A percentile compares a stretch with the other conserved stretches of the same genome.
Evolutionary conservation across 495 filamentous ascomycete genomes (phyloP).

Genomic region (Astrothelium macrocarpum): DNA sequence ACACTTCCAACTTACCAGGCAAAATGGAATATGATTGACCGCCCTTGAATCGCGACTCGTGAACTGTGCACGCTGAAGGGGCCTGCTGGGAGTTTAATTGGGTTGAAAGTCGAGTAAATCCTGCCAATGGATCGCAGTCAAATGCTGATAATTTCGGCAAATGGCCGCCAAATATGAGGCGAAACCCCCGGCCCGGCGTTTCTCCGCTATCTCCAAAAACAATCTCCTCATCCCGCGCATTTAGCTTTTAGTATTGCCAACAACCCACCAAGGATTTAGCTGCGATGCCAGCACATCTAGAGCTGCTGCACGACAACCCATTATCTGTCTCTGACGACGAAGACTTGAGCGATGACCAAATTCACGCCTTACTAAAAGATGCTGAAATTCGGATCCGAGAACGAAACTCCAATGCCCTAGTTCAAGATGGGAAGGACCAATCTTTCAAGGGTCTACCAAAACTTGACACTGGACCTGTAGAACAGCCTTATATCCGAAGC

Average conservation of each 20-base stretch:
- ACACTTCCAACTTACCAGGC: no score
- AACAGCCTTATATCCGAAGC: slow-evolving; percentile 41
- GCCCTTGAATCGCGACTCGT: no score
- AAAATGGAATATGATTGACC: no score
- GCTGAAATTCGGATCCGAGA: slow-evolving; percentile 50
- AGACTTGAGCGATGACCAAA: slow-evolving; percentile 49
- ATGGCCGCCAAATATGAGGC: background rate
- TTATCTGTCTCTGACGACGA: slow-evolving; percentile 30
- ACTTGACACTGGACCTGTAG: slow-evolving; percentile 31
- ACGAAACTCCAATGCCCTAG: slow-evolving; percentile 8
- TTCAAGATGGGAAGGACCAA: background rate
- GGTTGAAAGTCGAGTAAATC: no score
- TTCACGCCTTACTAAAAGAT: slow-evolving; percentile 52
- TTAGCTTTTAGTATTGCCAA: background rate
- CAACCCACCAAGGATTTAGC: background rate
- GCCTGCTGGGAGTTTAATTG: no score
- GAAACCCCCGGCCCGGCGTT: background rate
- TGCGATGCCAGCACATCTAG: background rate
- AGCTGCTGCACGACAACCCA: background rate
- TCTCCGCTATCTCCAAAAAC: background rate
- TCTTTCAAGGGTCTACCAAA: slow-evolving; percentile 31
- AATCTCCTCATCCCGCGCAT: background rate
- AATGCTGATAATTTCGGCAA: no score
- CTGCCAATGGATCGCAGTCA: no score
- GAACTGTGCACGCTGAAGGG: no score